Evolutionary conservation across 495 filamentous ascomycete species (phyloP), one percentile per base, ranked within the genome.

Genomic region (Friedmanniomyces endolithicus): DNA sequence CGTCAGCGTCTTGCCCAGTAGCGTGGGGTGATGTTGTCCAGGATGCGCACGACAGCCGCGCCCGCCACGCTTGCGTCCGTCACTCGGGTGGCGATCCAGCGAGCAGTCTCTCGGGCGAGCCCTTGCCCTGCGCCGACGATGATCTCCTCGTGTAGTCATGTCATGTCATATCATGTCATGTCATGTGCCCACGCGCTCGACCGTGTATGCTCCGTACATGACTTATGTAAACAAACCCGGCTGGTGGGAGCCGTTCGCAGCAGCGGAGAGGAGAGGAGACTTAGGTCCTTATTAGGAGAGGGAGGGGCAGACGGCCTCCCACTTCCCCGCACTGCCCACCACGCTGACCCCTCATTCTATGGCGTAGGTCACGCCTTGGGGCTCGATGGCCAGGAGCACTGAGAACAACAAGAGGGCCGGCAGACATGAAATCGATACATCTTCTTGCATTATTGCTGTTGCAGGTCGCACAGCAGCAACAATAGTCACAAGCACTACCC

Each of bases 391-490:
- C 11, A 45, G 12, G 20, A 17, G 41, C 7, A 7, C 8, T 45
- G 12, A 47, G 17, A 24, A 47, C 20, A 47, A 9, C 11, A 47
- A 47, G 19, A 47, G 37, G 17, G 37, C 17, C 23, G 19, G 7
- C 19, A 47, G 8, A 19, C 6, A 11, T 16, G 6, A 8, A 4
- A 11, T 2, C 11, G 33, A 4, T 19, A 6, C 48, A 35, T 31
- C 48, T 37, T 31, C 48, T n/a, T 22, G 29, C 29, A 17, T 20
- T 34, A 9, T 31, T 31, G 48, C 25, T 34, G 27, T 31, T 31
- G 48, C 25, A 33, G 48, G 35, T 29, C 17, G 51, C 25, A 53
- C 51, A 44, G 22, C 43, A 52, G 50, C 35, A 40, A 23, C 27
- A 8, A n/a, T 22, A 23, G n/a, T 24, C 22, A 49, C 17, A 31